A percentile compares a stretch with the other conserved stretches of the same genome.
phyloP scores from a whole-genome alignment of 345 rosid genomes.

The Linum usitatissimum region DNA sequence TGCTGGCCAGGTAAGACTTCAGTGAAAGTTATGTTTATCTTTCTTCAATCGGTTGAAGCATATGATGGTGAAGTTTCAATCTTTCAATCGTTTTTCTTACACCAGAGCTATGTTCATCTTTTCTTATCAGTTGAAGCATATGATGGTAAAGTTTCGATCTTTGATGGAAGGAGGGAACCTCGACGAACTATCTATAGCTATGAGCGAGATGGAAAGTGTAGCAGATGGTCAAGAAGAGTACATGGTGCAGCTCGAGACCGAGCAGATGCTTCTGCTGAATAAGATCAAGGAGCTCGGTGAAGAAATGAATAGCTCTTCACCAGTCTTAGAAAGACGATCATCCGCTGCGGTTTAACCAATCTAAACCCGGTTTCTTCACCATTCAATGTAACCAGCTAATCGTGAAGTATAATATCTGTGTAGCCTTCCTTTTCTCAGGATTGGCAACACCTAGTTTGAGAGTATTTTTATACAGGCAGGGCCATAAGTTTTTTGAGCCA shows the following conservation, averaged over 20 bases:
- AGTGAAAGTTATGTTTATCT: no score
- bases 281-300: constrained; percentile 90
- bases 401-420: no score
- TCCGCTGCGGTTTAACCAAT: constrained; percentile 7
- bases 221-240: constrained; percentile 70
- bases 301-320: constrained; percentile 54
- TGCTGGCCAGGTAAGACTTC: constrained; percentile 49
- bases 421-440: no score
- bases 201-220: constrained; percentile 63
- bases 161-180: constrained; percentile 47
- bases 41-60: no score
- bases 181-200: constrained; percentile 46
- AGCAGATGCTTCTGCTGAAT: constrained; percentile 63
- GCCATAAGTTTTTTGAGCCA: no score
- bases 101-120: no score
- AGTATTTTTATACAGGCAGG: no score
- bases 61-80: no score
- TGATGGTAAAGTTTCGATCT: constrained; percentile 49
- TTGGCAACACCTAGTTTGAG: no score
- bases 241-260: constrained; percentile 73
- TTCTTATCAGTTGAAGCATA: constrained; percentile 46
- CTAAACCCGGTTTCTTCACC: not conserved
- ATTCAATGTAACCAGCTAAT: no score
- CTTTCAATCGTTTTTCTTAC: no score
- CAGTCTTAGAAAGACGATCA: constrained; percentile 34